These are phyloP conservation scores for Medicago ruthenica DNA, from an alignment of 306 rosid genomes.

Conservation along the genomic window DNA sequence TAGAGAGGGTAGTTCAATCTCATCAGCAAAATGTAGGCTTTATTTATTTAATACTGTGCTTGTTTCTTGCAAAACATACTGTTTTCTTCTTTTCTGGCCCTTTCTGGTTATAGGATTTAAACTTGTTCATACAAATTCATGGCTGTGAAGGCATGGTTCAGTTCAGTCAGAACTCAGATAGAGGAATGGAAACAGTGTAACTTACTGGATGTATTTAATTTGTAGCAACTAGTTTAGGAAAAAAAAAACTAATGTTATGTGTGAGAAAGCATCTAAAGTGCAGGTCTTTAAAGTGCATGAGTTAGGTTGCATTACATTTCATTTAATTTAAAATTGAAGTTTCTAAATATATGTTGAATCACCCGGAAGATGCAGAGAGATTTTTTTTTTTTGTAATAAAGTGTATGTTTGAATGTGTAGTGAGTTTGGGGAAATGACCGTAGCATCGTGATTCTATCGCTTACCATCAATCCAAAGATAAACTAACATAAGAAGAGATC, in stretches of 20 bases:
- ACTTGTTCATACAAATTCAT: slow-evolving; percentile 47
- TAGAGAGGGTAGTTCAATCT: slow-evolving; percentile 37
- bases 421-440: no score
- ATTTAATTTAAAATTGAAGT: neutral
- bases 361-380: no score
- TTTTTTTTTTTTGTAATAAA: no score
- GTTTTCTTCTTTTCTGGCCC: neutral
- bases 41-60: slow-evolving; percentile 38
- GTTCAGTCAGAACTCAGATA: no score
- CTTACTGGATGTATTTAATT: slow-evolving; percentile 16
- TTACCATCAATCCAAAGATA: no score
- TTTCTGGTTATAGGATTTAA: slow-evolving; percentile 44
- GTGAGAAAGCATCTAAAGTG: neutral
- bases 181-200: slow-evolving; percentile 21
- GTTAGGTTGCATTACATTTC: neutral
- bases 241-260: neutral
- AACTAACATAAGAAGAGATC: no score
- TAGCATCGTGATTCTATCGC: no score
- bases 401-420: no score
- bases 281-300: neutral
- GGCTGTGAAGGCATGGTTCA: no score
- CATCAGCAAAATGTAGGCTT: slow-evolving; percentile 41
- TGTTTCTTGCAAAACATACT: slow-evolving; percentile 33
- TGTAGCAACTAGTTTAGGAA: slow-evolving; percentile 14
- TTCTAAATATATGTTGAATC: neutral